Conservation (phyloP, 2,329 filamentous ascomycete genomes). For the Phialemoniopsis sp. region DNA sequence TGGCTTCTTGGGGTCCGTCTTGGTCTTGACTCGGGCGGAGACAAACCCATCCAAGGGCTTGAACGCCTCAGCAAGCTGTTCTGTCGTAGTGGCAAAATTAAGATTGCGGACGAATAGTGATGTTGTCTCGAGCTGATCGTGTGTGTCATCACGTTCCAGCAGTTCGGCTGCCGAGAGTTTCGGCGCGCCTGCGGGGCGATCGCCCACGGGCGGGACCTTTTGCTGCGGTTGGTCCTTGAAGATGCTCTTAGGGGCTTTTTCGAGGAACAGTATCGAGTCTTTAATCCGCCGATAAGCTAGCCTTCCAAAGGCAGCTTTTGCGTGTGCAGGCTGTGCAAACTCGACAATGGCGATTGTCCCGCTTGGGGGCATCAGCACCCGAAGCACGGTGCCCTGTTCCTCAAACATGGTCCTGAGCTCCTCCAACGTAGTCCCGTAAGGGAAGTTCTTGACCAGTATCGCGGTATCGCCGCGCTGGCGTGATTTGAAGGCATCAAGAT, state of each 20-base stretch:
- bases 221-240: slow-evolving; percentile 44
- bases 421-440: slow-evolving; percentile 73
- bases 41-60: slow-evolving; percentile 81
- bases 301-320: slow-evolving; percentile 76
- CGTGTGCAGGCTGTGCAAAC: slow-evolving; percentile 74
- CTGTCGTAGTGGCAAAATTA: slow-evolving; percentile 83
- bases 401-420: slow-evolving; percentile 80
- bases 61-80: slow-evolving; percentile 73
- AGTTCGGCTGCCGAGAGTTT: slow-evolving; percentile 69
- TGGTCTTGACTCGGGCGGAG: slow-evolving; percentile 87
- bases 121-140: slow-evolving; percentile 59
- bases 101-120: slow-evolving; percentile 93
- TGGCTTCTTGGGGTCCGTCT: slow-evolving; percentile 84
- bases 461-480: slow-evolving; percentile 79
- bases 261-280: slow-evolving; percentile 85
- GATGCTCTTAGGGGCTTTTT: slow-evolving; percentile 84
- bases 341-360: slow-evolving; percentile 94
- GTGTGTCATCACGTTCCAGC: slow-evolving; percentile 51
- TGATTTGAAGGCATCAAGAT: slow-evolving; percentile 86
- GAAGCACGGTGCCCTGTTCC: slow-evolving; percentile 76
- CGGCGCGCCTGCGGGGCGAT: slow-evolving; percentile 38
- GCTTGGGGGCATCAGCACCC: slow-evolving; percentile 85
- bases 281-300: slow-evolving; percentile 89
- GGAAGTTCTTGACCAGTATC: slow-evolving; percentile 93
- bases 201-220: slow-evolving; percentile 17